phyloP scores from a whole-genome alignment of 495 filamentous ascomycete species.

The Recurvomyces mirabilis region DNA sequence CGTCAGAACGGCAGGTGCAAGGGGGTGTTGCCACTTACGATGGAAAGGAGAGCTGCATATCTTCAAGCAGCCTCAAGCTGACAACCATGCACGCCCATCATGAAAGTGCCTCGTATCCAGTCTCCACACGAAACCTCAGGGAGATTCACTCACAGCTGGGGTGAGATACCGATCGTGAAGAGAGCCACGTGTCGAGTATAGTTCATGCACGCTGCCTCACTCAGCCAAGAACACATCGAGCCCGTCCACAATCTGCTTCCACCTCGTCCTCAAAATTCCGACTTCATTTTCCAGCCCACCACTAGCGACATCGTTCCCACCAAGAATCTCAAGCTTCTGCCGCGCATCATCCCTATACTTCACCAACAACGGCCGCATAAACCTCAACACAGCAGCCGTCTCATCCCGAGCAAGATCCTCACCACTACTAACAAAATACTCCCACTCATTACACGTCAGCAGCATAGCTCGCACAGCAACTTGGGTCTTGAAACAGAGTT shows the following conservation, averaged over 20 bases:
- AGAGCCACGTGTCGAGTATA: no score
- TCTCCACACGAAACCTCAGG: no score
- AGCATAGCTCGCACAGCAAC: conserved; percentile 18
- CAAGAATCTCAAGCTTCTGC: not conserved
- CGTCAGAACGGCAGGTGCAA: no score
- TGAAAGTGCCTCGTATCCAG: no score
- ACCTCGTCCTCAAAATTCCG: conserved; percentile 2
- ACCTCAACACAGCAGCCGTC: conserved; percentile 2
- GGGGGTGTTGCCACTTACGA: no score
- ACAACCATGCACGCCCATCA: no score
- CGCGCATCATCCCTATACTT: not conserved
- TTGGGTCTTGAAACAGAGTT: conserved; percentile 18
- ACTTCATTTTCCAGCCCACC: not conserved
- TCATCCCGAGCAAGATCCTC: conserved; percentile 15
- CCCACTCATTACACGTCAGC: conserved; percentile 20
- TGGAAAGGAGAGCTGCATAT: no score
- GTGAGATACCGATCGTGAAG: no score
- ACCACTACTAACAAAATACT: conserved; percentile 17
- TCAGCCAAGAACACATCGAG: not conserved
- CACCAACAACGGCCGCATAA: not conserved
- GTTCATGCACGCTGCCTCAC: no score
- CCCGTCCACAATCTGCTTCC: conserved; percentile 2
- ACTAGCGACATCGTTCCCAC: not conserved
- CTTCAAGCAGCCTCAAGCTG: no score
- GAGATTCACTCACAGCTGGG: no score